Base-by-base conservation (phyloP, 148 eudicot species). In the Salicornia ramosissima region DNA sequence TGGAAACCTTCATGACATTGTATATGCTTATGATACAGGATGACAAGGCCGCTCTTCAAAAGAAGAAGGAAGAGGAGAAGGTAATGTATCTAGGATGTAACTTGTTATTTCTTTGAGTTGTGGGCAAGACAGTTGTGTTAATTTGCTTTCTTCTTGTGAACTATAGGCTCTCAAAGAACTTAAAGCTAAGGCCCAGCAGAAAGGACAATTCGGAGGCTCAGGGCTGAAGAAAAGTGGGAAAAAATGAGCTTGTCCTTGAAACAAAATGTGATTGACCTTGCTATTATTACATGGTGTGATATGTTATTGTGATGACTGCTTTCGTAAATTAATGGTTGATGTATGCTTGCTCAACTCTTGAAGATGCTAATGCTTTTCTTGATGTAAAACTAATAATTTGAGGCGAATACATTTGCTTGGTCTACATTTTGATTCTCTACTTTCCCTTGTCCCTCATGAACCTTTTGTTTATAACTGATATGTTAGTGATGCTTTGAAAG, bases 151-250 rank as follows among this genome's bases (percentile, higher is more conserved):
- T 19, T 64, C 25, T 36, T 49, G 0, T 53, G 70, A 40, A 21
- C n/a, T n/a, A n/a, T 78, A 90, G 93, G 96, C 96, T 36, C 89
- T 90, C 10, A 90, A 83, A 85, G 97, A 92, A 71, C 96, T 92
- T 58, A 87, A 80, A 63, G 86, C 96, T 65, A 93, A 93, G 88
- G 98, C 98, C 67, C 75, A 73, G 36, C 87, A 83, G 71, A 93
- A 93, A 70, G 98, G 98, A 21, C 57, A 81, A 22, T 79, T 93
- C 54, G 98, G 98, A 69, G 98, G 98, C 64, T 25, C 96, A 1
- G 98, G 98, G 33, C 86, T 90, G 70, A 93, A 93, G 96, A 93
- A 93, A 77, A 93, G 98, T 79, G 98, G 98, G 53, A 93, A 93
- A 87, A 92, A 90, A 77, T 92, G 80, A 92, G 74, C 46, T 15